Evolutionary conservation across 192 early-diverging fungal genomes (phyloP).

Genomic region (Lobosporangium transversale): DNA sequence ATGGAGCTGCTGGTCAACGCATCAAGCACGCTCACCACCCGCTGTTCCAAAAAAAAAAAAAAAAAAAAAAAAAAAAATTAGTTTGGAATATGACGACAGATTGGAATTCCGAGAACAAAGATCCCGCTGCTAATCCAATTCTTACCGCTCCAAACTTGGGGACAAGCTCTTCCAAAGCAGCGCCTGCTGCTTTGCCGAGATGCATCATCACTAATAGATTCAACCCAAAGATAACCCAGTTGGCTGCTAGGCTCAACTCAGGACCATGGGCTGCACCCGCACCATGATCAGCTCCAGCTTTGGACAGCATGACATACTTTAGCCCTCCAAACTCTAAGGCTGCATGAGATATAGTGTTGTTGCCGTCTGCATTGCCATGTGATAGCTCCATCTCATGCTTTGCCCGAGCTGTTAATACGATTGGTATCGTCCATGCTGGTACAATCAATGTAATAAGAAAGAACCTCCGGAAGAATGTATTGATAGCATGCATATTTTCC

Average conservation of each 20-base stretch:
- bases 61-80: too few species aligned
- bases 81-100: not conserved
- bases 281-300: not conserved
- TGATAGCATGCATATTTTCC: conserved; percentile 28
- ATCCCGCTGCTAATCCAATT: too few species aligned
- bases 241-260: conserved; percentile 25
- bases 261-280: conserved; percentile 6
- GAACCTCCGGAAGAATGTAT: conserved; percentile 38
- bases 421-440: conserved; percentile 44
- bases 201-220: conserved; percentile 49
- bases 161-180: conserved; percentile 32
- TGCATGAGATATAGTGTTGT: not conserved
- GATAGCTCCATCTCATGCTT: conserved; percentile 4
- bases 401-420: conserved; percentile 22
- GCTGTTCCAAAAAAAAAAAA: not conserved
- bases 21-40: conserved; percentile 49
- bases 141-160: conserved; percentile 43
- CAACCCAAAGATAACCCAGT: conserved; percentile 26
- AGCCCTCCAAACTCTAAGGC: not conserved
- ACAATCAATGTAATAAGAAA: conserved; percentile 35
- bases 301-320: not conserved
- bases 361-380: not conserved
- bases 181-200: conserved; percentile 37
- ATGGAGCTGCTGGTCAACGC: conserved; percentile 53
- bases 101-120: not conserved